Conservation (phyloP, 306 rosid species). For the Gynostemma pentaphyllum region DNA sequence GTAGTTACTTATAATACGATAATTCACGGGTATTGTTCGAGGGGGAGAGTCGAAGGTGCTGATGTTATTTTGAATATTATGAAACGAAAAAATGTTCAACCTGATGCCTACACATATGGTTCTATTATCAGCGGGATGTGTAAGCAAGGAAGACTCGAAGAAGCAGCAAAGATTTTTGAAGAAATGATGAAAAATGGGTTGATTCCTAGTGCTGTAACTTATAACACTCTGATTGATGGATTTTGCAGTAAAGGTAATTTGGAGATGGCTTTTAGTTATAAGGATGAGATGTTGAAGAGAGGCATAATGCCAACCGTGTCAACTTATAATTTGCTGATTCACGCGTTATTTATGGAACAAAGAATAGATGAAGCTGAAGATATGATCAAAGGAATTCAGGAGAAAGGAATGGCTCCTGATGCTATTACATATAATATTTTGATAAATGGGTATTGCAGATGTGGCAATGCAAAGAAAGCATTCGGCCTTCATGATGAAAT, state of each 20-base stretch:
- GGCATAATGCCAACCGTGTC: constrained; percentile 43
- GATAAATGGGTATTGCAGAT: constrained; percentile 69
- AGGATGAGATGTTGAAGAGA: constrained; percentile 56
- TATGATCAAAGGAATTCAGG: constrained; percentile 48
- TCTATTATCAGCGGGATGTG: constrained; percentile 55
- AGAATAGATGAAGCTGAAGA: constrained; percentile 44
- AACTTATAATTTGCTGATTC: constrained; percentile 72
- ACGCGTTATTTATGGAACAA: constrained; percentile 65
- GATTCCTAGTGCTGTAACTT: constrained; percentile 53
- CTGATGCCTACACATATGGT: constrained; percentile 56
- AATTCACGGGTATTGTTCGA: constrained; percentile 48
- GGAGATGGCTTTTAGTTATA: constrained; percentile 48
- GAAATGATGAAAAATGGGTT: constrained; percentile 42
- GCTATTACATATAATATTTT: constrained; percentile 62
- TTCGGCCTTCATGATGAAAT: constrained; percentile 50
- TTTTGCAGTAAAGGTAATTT: constrained; percentile 61
- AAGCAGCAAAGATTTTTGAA: constrained; percentile 42
- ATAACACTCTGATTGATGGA: constrained; percentile 65
- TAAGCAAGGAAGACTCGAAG: constrained; percentile 47
- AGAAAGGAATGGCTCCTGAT: constrained; percentile 50
- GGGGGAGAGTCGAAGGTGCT: constrained; percentile 44
- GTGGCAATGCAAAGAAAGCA: constrained; percentile 57
- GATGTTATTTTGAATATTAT: constrained; percentile 28
- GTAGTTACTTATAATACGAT: constrained; percentile 64
- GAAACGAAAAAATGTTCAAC: constrained; percentile 46